Base-by-base conservation (phyloP, 1,139 yeast genomes). In the Candida sp. region DNA sequence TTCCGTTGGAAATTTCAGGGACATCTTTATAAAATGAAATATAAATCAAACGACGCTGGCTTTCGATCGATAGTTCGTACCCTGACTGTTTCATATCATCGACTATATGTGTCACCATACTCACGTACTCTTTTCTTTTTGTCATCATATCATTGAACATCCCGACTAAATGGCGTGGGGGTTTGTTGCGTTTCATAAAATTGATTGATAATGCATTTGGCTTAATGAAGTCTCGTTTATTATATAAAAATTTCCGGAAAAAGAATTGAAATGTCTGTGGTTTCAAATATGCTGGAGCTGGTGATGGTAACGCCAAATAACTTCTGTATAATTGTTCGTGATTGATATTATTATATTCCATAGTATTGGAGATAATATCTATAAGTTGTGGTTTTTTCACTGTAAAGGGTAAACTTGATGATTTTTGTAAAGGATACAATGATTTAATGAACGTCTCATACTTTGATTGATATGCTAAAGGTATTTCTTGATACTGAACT, bases 181-280 rank as follows among this genome's bases (percentile, higher is more conserved):
- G 12, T n/a, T 35, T n/a, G n/a, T 33, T 23, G 8, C n/a, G 11
- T 9, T 15, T 3, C 40, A 33, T 5, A 33, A 33, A 19, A 9
- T 25, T 4, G 43, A n/a, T 3, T 6, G 30, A 35, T 21, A 37
- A 9, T 32, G 22, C 36, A 35, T 11, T 42, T 36, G 9, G 41
- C 15, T n/a, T 36, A 22, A 37, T 11, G 7, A 37, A 37, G 19
- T 37, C 39, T 5, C 21, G 30, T 22, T 37, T 46, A 27, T 34
- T 35, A 27, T 22, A 40, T 38, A 67, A 49, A 42, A 73, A 63
- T 32, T 51, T 52, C 3, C 52, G 45, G 21, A 77, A 45, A 32
- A 78, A 61, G 7, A 60, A 62, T 45, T 75, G 73, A 32, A 77
- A 57, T 49, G 75, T 75, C 7, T 54, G 49, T 4, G 68, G 61